Conservation (phyloP, 331 rosid species). For the Saraca asoca region DNA sequence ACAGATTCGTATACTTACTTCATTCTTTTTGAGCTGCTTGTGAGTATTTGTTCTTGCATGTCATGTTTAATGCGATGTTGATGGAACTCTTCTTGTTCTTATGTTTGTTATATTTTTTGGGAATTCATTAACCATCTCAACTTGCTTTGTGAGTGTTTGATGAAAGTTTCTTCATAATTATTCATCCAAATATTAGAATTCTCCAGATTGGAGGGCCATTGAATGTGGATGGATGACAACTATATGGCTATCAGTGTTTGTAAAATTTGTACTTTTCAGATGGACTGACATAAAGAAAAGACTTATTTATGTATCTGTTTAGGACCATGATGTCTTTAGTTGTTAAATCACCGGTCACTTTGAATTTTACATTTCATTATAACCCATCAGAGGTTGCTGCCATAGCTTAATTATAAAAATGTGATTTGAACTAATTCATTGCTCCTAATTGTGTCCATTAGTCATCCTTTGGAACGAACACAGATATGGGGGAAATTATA, state of each 20-base stretch:
- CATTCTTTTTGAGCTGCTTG: conserved; percentile 27
- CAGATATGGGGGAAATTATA: background rate
- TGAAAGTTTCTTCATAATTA: conserved; percentile 5
- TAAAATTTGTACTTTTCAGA: conserved; percentile 30
- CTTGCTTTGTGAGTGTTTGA: conserved; percentile 7
- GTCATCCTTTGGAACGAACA: conserved; percentile 23
- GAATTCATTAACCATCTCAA: conserved; percentile 6
- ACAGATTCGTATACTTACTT: background rate
- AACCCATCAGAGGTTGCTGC: conserved; percentile 39
- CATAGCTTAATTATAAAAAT: conserved; percentile 33
- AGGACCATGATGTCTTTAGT: conserved; percentile 28
- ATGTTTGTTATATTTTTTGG: background rate
- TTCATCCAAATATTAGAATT: conserved; percentile 1
- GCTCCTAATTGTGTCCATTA: conserved; percentile 28
- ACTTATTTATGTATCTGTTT: background rate
- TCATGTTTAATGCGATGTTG: conserved; percentile 11
- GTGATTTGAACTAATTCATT: conserved; percentile 25
- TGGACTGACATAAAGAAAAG: conserved; percentile 13
- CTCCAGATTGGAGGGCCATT: background rate
- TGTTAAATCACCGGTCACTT: conserved; percentile 22
- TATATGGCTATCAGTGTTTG: too few relatives aligned
- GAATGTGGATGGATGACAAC: background rate
- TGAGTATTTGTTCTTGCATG: conserved; percentile 24
- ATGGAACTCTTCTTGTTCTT: conserved; percentile 13
- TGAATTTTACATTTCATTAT: conserved; percentile 38